Conservation (phyloP, 768 basidiomycete genomes). For the Phlebiopsis gigantea region DNA sequence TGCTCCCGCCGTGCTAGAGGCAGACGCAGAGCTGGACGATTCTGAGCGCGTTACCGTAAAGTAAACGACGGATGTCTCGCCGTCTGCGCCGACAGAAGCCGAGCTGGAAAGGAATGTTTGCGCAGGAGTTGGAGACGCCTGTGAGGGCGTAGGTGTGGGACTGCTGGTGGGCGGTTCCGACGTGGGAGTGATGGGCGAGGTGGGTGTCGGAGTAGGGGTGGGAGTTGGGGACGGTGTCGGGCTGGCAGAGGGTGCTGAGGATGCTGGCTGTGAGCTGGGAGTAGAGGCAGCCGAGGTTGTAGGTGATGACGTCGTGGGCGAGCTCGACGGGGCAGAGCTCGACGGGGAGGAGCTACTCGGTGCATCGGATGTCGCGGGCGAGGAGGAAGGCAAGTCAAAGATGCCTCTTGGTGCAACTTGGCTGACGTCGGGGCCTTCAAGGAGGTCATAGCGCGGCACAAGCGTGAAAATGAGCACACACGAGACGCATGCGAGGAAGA, state of each 20-base stretch:
- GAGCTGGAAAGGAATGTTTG: slow-evolving; percentile 10
- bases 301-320: background rate
- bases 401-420: slow-evolving; percentile 4
- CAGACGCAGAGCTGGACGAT: slow-evolving; percentile 17
- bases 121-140: slow-evolving; percentile 4
- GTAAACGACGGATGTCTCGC: slow-evolving; percentile 1
- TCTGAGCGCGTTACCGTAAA: slow-evolving; percentile 1
- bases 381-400: background rate
- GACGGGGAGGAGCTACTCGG: background rate
- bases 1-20: slow-evolving; percentile 23
- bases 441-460: slow-evolving; percentile 14
- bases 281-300: background rate
- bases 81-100: background rate
- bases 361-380: background rate
- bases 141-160: background rate
- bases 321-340: background rate
- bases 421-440: background rate
- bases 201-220: background rate
- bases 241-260: background rate
- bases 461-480: slow-evolving; percentile 15
- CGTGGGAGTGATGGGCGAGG: background rate
- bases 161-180: background rate
- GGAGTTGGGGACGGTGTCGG: background rate
- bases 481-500: slow-evolving; percentile 13
- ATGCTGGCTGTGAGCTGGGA: background rate